Evolutionary conservation across 179 eudicot genomes (phyloP).

Genomic region (Beta lomatogona): DNA sequence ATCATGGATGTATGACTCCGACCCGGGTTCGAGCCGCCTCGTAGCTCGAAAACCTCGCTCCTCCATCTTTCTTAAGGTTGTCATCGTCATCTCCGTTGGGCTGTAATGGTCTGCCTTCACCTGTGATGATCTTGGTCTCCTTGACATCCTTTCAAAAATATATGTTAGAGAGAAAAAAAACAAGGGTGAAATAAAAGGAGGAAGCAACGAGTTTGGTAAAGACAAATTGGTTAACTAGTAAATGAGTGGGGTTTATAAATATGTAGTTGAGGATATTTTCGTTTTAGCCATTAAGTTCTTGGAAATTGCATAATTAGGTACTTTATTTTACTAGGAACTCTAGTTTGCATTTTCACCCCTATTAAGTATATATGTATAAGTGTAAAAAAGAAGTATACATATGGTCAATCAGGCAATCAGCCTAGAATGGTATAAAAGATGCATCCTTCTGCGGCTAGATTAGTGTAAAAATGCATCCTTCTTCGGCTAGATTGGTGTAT

Average conservation of each 20-base stretch:
- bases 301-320: not conserved
- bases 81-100: constrained; percentile 8
- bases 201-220: not conserved
- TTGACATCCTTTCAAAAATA: not conserved
- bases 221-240: not conserved
- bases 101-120: not conserved
- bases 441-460: too few species aligned
- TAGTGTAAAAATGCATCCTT: too few species aligned
- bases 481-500: too few species aligned
- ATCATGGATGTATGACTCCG: constrained; percentile 26
- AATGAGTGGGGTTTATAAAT: not conserved
- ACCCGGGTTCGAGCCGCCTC: not conserved
- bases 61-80: constrained; percentile 9
- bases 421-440: too few species aligned
- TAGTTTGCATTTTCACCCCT: not conserved
- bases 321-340: not conserved
- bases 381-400: too few species aligned
- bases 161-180: too few species aligned
- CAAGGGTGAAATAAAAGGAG: not conserved
- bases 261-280: not conserved
- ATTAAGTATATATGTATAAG: too few species aligned
- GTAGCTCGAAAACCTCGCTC: not conserved
- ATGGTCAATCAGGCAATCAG: too few species aligned
- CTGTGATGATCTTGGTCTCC: not conserved
- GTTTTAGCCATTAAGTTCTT: not conserved